Evolutionary conservation across 257 asterid species (phyloP).

Genomic region (Avicennia marina): DNA sequence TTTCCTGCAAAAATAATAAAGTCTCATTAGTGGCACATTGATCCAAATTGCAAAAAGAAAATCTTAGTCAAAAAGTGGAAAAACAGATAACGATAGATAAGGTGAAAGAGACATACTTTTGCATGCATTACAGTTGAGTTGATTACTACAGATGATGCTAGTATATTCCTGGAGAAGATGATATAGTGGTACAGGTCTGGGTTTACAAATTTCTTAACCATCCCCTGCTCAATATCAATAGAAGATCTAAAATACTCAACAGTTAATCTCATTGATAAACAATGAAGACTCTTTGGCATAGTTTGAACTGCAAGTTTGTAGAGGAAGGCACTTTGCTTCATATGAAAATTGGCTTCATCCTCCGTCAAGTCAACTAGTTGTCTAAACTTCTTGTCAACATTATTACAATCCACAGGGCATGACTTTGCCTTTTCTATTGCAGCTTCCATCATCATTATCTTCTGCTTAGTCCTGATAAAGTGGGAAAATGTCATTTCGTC

Average conservation of each 20-base stretch:
- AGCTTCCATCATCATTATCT: constrained; percentile 70
- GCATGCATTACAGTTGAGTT: constrained; percentile 80
- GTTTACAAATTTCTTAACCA: constrained; percentile 51
- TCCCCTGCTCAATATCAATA: constrained; percentile 42
- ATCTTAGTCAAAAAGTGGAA: background rate
- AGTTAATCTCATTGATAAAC: constrained; percentile 88
- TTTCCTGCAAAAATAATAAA: constrained; percentile 54
- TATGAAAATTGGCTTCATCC: constrained; percentile 94
- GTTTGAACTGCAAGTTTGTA: constrained; percentile 96
- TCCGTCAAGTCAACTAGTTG: constrained; percentile 90
- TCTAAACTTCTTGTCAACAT: constrained; percentile 95
- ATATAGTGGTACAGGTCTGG: constrained; percentile 75
- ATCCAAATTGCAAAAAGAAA: constrained; percentile 10
- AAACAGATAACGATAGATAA: constrained; percentile 13
- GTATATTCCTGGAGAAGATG: constrained; percentile 79
- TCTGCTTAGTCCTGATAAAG: constrained; percentile 56
- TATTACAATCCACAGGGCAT: constrained; percentile 77
- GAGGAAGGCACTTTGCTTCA: constrained; percentile 96
- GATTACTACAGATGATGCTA: constrained; percentile 80
- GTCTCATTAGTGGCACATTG: constrained; percentile 22
- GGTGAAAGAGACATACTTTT: constrained; percentile 42
- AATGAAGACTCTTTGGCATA: constrained; percentile 94
- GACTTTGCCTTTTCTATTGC: constrained; percentile 67
- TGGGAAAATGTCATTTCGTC: constrained; percentile 19
- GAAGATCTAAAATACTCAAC: constrained; percentile 82